These are phyloP conservation scores for Brassica cretica DNA, from an alignment of 345 rosid species.

Conservation along the genomic window DNA sequence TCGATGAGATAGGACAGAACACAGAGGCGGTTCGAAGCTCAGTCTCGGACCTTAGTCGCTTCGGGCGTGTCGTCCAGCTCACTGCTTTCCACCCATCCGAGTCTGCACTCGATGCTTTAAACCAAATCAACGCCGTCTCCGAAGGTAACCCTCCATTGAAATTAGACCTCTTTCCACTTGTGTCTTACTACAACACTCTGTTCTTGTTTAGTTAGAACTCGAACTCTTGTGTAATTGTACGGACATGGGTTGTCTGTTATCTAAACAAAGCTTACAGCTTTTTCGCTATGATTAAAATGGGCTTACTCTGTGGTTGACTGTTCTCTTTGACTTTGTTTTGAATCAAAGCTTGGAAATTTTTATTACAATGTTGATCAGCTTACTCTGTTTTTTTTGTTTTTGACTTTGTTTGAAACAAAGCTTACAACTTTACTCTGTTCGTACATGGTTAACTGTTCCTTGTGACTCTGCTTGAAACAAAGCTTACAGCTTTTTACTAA, in stretches of 20 bases:
- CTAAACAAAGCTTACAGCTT: not conserved
- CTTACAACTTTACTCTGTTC: not conserved
- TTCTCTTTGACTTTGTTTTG: too few species aligned
- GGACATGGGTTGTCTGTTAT: not conserved
- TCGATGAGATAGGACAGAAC: constrained; percentile 84
- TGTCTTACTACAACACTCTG: not conserved
- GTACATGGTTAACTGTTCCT: not conserved
- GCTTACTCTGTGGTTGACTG: too few species aligned
- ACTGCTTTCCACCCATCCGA: constrained; percentile 61
- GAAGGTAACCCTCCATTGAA: constrained; percentile 51
- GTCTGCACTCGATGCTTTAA: constrained; percentile 77
- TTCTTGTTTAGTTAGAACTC: not conserved
- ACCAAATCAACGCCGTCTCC: constrained; percentile 73
- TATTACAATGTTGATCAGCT: too few species aligned
- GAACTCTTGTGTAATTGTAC: not conserved
- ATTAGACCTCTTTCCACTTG: not conserved
- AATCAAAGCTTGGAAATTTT: too few species aligned
- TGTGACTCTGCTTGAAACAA: not conserved
- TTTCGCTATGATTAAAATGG: too few species aligned
- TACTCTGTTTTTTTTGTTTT: too few species aligned
- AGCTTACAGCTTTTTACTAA: not conserved
- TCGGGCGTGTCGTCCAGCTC: constrained; percentile 79
- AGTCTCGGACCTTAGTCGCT: constrained; percentile 65
- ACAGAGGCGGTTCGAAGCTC: constrained; percentile 78
- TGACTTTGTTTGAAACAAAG: too few species aligned